Evolutionary conservation across 768 basidiomycete species (phyloP).

Genomic region (Termitomyces sp.): DNA sequence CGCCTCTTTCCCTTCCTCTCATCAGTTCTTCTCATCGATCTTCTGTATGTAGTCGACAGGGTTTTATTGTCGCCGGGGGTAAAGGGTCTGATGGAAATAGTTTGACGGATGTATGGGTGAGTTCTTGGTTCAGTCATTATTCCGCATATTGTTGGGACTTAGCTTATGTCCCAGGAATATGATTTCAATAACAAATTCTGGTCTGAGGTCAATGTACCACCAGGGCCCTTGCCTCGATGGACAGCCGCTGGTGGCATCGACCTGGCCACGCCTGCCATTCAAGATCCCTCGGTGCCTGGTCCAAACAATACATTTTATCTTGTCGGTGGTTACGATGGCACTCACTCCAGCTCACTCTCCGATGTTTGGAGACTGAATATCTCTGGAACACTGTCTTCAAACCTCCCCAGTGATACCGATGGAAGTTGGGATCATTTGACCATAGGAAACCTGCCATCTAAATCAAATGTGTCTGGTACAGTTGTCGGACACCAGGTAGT

Average conservation of each 20-base stretch:
- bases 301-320: constrained; percentile 74
- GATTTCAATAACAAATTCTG: constrained; percentile 76
- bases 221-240: constrained; percentile 59
- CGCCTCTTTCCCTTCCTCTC: constrained; percentile 12
- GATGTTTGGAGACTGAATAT: constrained; percentile 69
- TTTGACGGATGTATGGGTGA: constrained; percentile 71
- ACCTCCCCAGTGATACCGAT: constrained; percentile 41
- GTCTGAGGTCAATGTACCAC: constrained; percentile 49
- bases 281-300: constrained; percentile 37
- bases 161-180: constrained; percentile 48
- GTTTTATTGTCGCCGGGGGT: constrained; percentile 72
- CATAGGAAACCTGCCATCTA: constrained; percentile 31
- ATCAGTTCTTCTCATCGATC: constrained; percentile 8
- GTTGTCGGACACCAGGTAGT: constrained; percentile 49
- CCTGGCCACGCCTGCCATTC: constrained; percentile 34
- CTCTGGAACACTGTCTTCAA: constrained; percentile 67
- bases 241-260: constrained; percentile 75
- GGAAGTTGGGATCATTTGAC: constrained; percentile 58
- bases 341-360: constrained; percentile 39
- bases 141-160: not conserved
- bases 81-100: constrained; percentile 46
- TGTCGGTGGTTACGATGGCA: constrained; percentile 60
- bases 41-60: constrained; percentile 52
- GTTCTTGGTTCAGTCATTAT: constrained; percentile 11
- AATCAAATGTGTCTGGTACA: constrained; percentile 49